Conservation (phyloP, 2,329 filamentous ascomycete genomes). For the Sclerotinia spermophila region DNA sequence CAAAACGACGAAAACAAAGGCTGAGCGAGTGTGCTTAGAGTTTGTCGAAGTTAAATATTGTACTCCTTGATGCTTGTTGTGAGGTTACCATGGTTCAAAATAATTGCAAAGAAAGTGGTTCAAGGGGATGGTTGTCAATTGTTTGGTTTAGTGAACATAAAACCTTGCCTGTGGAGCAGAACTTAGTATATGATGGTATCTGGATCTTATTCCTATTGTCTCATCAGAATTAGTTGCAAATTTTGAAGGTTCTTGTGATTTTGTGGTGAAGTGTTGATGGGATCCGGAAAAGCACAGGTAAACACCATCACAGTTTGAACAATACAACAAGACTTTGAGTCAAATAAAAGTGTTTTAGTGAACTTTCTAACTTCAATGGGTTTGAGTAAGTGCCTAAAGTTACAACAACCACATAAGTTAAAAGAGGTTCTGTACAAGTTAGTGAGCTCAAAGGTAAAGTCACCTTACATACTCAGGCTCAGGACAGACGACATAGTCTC, state of each 20-base stretch:
- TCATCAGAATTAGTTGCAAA: too few species aligned
- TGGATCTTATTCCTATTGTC: background rate
- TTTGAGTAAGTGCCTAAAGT: accelerated
- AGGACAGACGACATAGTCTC: background rate
- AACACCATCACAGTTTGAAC: background rate
- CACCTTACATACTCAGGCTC: background rate
- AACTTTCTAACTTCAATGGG: background rate
- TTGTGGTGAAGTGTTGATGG: background rate
- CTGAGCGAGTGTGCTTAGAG: background rate
- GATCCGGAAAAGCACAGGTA: background rate
- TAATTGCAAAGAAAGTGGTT: background rate
- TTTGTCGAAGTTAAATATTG: background rate
- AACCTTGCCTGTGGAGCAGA: background rate
- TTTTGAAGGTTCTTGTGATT: background rate
- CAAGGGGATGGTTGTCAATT: background rate
- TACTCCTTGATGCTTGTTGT: background rate
- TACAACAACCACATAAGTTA: too few species aligned
- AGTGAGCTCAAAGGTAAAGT: background rate
- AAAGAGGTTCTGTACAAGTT: background rate
- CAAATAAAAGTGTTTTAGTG: background rate
- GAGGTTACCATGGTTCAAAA: background rate
- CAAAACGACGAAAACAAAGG: too few species aligned
- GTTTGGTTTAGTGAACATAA: background rate
- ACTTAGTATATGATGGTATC: background rate
- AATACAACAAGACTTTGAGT: background rate